These are phyloP conservation scores for Botryotinia globosa DNA, from an alignment of 2,329 filamentous ascomycete species.

Conservation along the genomic window DNA sequence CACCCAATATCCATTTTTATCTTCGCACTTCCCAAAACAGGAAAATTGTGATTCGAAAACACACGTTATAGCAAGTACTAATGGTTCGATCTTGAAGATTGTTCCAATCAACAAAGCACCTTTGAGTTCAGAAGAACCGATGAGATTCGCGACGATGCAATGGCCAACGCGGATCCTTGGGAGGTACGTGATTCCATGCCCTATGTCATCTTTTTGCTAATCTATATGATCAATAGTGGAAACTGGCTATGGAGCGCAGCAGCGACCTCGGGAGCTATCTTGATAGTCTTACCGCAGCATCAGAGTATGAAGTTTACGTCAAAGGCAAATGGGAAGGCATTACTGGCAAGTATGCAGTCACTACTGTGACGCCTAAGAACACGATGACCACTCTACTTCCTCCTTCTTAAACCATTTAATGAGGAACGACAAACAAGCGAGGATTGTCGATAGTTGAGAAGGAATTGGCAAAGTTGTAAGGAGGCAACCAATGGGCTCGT, in stretches of 20 bases:
- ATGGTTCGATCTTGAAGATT: background rate
- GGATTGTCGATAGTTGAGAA: no score
- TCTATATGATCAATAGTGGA: background rate
- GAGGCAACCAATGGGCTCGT: background rate
- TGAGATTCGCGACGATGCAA: background rate
- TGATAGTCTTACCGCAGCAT: background rate
- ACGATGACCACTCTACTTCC: background rate
- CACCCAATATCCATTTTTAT: no score
- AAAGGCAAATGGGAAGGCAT: conserved; percentile 1
- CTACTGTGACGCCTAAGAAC: background rate
- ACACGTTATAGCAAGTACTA: background rate
- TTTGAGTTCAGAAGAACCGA: background rate
- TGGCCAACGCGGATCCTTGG: background rate
- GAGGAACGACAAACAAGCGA: background rate
- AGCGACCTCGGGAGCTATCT: background rate
- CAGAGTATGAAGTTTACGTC: background rate
- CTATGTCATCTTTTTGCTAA: background rate
- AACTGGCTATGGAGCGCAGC: background rate
- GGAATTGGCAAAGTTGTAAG: background rate
- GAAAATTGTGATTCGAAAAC: background rate
- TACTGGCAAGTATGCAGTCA: background rate
- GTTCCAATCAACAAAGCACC: background rate
- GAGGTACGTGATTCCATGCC: background rate
- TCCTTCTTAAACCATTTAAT: background rate
- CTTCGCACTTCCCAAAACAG: no score